These are phyloP conservation scores for Eurotiales sp. DNA, from an alignment of 2,329 filamentous ascomycete genomes.

Conservation along the genomic window DNA sequence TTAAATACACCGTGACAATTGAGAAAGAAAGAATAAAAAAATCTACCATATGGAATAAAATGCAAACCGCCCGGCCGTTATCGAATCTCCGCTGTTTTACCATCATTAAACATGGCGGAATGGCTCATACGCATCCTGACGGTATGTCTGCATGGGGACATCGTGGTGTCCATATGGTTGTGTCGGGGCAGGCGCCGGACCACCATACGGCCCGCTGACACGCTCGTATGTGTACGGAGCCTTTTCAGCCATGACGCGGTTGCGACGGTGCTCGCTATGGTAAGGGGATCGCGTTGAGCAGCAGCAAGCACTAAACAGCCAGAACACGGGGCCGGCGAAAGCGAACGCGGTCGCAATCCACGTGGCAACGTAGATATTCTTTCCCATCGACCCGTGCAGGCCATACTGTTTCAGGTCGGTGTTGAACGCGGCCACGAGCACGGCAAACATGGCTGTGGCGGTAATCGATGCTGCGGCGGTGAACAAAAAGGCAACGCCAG, in stretches of 20 bases:
- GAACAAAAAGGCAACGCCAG: conserved; percentile 54
- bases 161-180: conserved; percentile 18
- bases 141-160: conserved; percentile 24
- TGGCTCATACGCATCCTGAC: conserved; percentile 32
- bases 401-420: conserved; percentile 66
- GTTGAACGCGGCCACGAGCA: conserved; percentile 67
- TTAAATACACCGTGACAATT: too few species aligned
- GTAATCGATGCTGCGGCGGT: conserved; percentile 65
- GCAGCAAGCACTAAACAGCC: conserved; percentile 89
- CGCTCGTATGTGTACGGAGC: conserved; percentile 60
- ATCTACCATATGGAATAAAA: not conserved
- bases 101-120: conserved; percentile 29
- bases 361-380: conserved; percentile 63
- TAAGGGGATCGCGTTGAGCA: conserved; percentile 64
- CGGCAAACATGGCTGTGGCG: conserved; percentile 68
- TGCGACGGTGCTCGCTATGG: conserved; percentile 36
- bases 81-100: not conserved
- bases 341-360: conserved; percentile 81
- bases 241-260: conserved; percentile 52
- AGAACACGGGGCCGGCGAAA: conserved; percentile 76
- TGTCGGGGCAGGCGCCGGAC: conserved; percentile 17
- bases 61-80: too few species aligned
- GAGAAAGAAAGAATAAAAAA: not conserved
- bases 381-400: conserved; percentile 64
- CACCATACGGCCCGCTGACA: conserved; percentile 36